Conservation (phyloP, 2,329 filamentous ascomycete species). For the Plectosphaerella sp. region DNA sequence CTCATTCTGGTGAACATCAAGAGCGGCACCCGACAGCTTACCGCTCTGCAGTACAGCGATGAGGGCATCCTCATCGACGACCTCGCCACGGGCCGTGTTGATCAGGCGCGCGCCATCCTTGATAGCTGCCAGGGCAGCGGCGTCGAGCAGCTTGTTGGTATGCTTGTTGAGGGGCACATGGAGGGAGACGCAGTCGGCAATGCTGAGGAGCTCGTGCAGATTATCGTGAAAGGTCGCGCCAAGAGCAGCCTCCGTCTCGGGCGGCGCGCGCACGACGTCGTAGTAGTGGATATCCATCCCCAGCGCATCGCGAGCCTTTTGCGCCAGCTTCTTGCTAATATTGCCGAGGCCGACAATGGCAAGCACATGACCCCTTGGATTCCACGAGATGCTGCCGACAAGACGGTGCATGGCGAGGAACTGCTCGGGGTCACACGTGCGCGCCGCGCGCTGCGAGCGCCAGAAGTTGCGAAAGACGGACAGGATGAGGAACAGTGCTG, state of each 20-base stretch:
- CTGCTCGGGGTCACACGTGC: constrained; percentile 30
- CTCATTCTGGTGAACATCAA: constrained; percentile 52
- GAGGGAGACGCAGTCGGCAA: constrained; percentile 26
- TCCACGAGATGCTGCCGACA: constrained; percentile 41
- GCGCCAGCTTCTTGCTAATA: constrained; percentile 39
- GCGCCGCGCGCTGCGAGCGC: constrained; percentile 40
- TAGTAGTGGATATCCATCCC: constrained; percentile 52
- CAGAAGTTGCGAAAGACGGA: constrained; percentile 46
- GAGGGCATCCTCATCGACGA: constrained; percentile 48
- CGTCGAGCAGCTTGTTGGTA: constrained; percentile 18
- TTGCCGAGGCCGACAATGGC: constrained; percentile 51
- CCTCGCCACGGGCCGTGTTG: constrained; percentile 47
- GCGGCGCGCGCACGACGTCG: constrained; percentile 28
- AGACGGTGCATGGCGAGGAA: constrained; percentile 37
- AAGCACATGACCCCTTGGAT: constrained; percentile 40
- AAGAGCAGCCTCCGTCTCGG: constrained; percentile 22
- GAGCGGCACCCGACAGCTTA: constrained; percentile 37
- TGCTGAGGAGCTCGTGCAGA: constrained; percentile 18
- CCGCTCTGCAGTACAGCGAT: constrained; percentile 40
- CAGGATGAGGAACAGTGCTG: constrained; percentile 34
- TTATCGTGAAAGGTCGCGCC: constrained; percentile 22
- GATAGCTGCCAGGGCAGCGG: constrained; percentile 34
- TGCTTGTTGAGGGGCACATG: constrained; percentile 24
- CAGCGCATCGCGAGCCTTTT: constrained; percentile 37
- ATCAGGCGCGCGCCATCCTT: constrained; percentile 43